Evolutionary conservation across 108 stramenopile species (phyloP).

Genomic region (Cyclotella baltica): DNA sequence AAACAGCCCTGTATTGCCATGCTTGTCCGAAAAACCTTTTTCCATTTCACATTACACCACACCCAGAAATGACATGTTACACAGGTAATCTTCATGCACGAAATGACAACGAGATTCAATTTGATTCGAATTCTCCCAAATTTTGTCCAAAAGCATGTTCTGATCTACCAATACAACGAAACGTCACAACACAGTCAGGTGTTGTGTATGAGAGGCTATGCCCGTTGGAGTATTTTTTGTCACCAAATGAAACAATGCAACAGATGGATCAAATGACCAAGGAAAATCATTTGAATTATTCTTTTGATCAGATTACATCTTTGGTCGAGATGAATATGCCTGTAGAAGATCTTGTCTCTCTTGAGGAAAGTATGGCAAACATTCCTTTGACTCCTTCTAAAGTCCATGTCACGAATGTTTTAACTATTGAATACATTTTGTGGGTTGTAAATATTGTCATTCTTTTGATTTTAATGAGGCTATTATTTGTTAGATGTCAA

Average conservation of each 20-base stretch:
- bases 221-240: constrained; percentile 4
- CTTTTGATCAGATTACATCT: too few species aligned
- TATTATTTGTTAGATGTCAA: too few species aligned
- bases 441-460: too few species aligned
- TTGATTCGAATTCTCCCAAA: neutral
- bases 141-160: neutral
- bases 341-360: too few species aligned
- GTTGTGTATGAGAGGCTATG: constrained; percentile 10
- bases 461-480: too few species aligned
- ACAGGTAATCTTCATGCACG: constrained; percentile 9
- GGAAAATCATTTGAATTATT: neutral
- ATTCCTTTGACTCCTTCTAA: too few species aligned
- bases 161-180: neutral
- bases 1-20: constrained; percentile 6
- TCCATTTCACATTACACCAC: constrained; percentile 21
- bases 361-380: too few species aligned
- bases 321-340: too few species aligned
- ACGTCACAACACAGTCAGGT: neutral
- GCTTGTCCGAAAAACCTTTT: constrained; percentile 8
- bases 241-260: too few species aligned
- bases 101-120: neutral
- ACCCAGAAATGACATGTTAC: constrained; percentile 14
- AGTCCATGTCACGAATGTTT: too few species aligned
- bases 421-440: too few species aligned
- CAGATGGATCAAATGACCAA: neutral